phyloP scores from a whole-genome alignment of 306 rosid genomes.

The Cicer judaicum region DNA sequence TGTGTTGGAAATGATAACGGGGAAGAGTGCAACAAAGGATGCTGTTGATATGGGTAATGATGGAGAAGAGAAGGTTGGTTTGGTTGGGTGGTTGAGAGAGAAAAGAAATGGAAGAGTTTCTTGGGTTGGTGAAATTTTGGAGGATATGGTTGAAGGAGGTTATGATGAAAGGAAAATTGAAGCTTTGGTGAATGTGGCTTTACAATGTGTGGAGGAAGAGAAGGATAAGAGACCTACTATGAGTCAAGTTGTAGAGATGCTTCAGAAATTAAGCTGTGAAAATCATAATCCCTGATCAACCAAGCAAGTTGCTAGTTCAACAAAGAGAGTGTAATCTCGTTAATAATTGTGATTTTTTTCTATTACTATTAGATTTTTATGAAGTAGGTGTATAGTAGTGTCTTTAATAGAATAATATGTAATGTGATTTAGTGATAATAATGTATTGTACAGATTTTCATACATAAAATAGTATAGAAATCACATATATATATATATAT shows the following conservation, averaged over 20 bases:
- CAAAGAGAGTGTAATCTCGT: background rate
- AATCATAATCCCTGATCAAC: background rate
- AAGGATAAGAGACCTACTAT: conserved; percentile 62
- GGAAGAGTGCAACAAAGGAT: conserved; percentile 47
- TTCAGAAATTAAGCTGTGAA: conserved; percentile 17
- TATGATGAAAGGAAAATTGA: conserved; percentile 46
- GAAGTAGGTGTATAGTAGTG: no score
- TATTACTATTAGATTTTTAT: background rate
- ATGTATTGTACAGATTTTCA: no score
- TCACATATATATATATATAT: no score
- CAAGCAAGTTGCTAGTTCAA: background rate
- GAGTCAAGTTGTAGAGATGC: conserved; percentile 59
- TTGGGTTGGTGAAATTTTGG: conserved; percentile 50
- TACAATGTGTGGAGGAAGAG: conserved; percentile 61
- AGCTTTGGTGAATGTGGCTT: conserved; percentile 47
- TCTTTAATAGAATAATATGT: no score
- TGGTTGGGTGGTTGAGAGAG: conserved; percentile 54
- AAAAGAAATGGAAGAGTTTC: background rate
- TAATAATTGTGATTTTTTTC: no score
- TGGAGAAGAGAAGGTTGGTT: conserved; percentile 31
- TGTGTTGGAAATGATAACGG: conserved; percentile 63
- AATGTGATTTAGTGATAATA: no score
- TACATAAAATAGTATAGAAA: no score
- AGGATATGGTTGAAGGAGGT: conserved; percentile 43
- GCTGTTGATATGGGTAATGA: background rate